Percentiles rank a stretch among this genome's conserved stretches.
These are phyloP conservation scores for Mycena olivaceomarginata DNA, from an alignment of 768 basidiomycete species.

Conservation along the genomic window DNA sequence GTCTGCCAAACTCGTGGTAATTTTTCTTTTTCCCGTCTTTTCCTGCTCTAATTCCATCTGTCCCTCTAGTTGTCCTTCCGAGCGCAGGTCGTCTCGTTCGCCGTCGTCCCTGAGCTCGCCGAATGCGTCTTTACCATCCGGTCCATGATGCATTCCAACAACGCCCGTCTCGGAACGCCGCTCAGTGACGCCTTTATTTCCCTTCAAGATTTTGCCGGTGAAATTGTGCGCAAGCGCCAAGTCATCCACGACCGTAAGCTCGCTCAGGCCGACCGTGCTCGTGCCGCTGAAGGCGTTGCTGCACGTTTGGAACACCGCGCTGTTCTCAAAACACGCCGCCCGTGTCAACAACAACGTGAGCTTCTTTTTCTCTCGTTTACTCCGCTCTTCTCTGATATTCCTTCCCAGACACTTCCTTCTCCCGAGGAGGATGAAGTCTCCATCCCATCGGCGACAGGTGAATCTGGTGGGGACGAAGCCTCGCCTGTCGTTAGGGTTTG, in stretches of 20 bases:
- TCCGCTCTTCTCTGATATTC: too few relatives aligned
- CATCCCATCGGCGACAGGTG: neutral
- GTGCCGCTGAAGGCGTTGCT: neutral
- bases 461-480: neutral
- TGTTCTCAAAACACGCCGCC: neutral
- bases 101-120: neutral
- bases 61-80: constrained; percentile 9
- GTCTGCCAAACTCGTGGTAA: constrained; percentile 5
- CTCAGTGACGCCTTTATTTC: neutral
- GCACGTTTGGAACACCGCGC: constrained; percentile 1
- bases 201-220: constrained; percentile 2
- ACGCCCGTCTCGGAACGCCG: neutral
- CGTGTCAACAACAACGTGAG: neutral
- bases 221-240: neutral
- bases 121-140: constrained; percentile 23
- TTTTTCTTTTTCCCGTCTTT: neutral
- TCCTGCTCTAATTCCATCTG: too few relatives aligned
- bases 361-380: too few relatives aligned
- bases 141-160: neutral
- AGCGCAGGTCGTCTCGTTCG: neutral
- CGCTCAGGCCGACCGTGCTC: neutral
- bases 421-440: neutral
- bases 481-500: neutral
- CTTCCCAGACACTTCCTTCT: neutral
- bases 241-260: constrained; percentile 15